Conservation (phyloP, 2,329 filamentous ascomycete species). For the Didymella glomerata region DNA sequence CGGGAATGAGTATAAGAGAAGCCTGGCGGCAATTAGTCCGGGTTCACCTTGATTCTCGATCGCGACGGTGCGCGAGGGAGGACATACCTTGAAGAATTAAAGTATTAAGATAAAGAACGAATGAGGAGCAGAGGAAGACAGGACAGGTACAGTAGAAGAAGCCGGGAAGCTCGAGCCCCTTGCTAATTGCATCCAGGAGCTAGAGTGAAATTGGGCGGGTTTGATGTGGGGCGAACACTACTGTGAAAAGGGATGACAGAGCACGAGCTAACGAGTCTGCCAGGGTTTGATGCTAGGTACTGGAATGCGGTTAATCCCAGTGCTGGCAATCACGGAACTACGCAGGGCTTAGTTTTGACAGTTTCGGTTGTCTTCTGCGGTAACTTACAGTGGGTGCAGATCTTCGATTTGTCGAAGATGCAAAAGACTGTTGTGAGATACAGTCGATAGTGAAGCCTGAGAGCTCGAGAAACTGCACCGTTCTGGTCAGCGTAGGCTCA, state of each 20-base stretch:
- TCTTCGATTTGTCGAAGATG: slow-evolving; percentile 32
- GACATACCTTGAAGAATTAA: slow-evolving; percentile 59
- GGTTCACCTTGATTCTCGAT: slow-evolving; percentile 19
- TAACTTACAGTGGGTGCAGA: slow-evolving; percentile 35
- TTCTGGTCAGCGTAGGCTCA: slow-evolving; percentile 25
- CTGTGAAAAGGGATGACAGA: slow-evolving; percentile 55
- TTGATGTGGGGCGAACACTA: slow-evolving; percentile 47
- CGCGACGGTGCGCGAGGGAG: slow-evolving; percentile 30
- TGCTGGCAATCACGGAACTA: slow-evolving; percentile 50
- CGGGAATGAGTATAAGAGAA: slow-evolving; percentile 44
- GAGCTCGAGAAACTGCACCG: slow-evolving; percentile 21
- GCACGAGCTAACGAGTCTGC: slow-evolving; percentile 65
- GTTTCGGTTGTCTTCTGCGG: neutral
- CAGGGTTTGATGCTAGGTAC: slow-evolving; percentile 52
- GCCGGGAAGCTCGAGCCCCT: slow-evolving; percentile 48
- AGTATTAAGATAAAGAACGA: slow-evolving; percentile 56
- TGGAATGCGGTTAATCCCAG: slow-evolving; percentile 55
- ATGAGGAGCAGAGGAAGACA: slow-evolving; percentile 44
- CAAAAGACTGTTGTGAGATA: slow-evolving; percentile 25
- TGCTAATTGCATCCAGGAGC: slow-evolving; percentile 56
- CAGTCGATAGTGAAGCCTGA: slow-evolving; percentile 29
- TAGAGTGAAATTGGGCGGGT: slow-evolving; percentile 49
- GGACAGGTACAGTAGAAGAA: slow-evolving; percentile 46
- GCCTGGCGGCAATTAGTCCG: slow-evolving; percentile 42
- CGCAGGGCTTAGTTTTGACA: slow-evolving; percentile 37